Evolutionary conservation across 768 basidiomycete species (phyloP).

Genomic region (Boletus vermiculosoides): DNA sequence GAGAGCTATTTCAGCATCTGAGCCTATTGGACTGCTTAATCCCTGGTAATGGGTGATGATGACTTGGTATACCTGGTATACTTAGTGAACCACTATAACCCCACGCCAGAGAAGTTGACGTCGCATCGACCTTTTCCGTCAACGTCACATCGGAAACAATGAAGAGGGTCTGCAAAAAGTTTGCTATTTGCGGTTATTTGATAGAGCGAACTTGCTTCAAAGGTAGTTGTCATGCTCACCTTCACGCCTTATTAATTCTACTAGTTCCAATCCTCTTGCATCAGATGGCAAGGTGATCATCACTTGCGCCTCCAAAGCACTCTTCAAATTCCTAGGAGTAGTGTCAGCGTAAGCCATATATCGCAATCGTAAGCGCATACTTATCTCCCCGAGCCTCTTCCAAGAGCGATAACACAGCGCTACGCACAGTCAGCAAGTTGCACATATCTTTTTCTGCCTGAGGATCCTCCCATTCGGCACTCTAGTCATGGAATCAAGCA

Average conservation of each 20-base stretch:
- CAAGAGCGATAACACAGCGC: conserved; percentile 59
- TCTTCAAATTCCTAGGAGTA: conserved; percentile 61
- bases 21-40: conserved; percentile 6
- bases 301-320: conserved; percentile 75
- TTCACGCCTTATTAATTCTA: conserved; percentile 48
- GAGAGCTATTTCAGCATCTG: conserved; percentile 37
- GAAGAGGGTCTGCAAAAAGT: conserved; percentile 69
- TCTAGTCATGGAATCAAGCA: conserved; percentile 34
- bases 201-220: not conserved
- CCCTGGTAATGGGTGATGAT: not conserved
- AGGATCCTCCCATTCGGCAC: conserved; percentile 59
- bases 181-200: conserved; percentile 40
- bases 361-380: conserved; percentile 39
- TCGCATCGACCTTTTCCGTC: conserved; percentile 43
- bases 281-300: conserved; percentile 54
- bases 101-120: conserved; percentile 47
- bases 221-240: conserved; percentile 16
- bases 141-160: conserved; percentile 74
- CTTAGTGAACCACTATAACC: conserved; percentile 42
- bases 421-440: conserved; percentile 57
- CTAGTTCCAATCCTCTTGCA: conserved; percentile 23
- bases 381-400: conserved; percentile 77
- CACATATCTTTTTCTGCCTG: conserved; percentile 62
- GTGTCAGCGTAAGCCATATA: conserved; percentile 1
- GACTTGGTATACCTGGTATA: conserved; percentile 45